Evolutionary conservation across 805 yeast species (phyloP).

Genomic region (Pichia paraexigua): DNA sequence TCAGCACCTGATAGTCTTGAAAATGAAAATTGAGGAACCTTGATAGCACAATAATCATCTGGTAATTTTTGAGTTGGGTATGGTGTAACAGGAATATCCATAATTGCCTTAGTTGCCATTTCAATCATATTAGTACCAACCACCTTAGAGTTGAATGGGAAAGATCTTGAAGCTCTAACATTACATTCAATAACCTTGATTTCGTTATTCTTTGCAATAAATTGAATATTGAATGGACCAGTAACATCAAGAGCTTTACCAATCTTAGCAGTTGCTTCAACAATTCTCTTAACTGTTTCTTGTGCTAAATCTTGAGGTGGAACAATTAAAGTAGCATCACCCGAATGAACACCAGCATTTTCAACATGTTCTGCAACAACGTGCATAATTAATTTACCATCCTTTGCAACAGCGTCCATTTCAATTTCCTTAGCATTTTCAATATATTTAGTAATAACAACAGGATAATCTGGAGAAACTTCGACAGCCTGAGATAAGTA

Average conservation of each 20-base stretch:
- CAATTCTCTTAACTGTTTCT: slow-evolving; percentile 86
- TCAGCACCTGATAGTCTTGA: slow-evolving; percentile 96
- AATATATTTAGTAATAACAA: slow-evolving; percentile 92
- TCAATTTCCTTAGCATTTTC: slow-evolving; percentile 97
- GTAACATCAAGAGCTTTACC: slow-evolving; percentile 92
- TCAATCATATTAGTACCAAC: slow-evolving; percentile 94
- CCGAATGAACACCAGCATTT: slow-evolving; percentile 99
- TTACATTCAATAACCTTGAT: slow-evolving; percentile 98
- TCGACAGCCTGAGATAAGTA: slow-evolving; percentile 92
- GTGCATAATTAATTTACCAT: slow-evolving; percentile 92
- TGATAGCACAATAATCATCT: slow-evolving; percentile 88
- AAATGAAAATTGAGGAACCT: slow-evolving; percentile 97
- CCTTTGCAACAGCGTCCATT: slow-evolving; percentile 96
- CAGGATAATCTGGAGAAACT: slow-evolving; percentile 97
- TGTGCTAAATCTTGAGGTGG: slow-evolving; percentile 95
- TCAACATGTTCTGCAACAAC: slow-evolving; percentile 98
- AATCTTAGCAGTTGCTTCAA: slow-evolving; percentile 91
- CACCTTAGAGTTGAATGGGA: slow-evolving; percentile 97
- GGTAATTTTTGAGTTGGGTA: slow-evolving; percentile 88
- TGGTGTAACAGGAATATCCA: slow-evolving; percentile 80
- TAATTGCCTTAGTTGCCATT: slow-evolving; percentile 93
- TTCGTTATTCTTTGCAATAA: slow-evolving; percentile 90
- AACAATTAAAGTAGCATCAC: slow-evolving; percentile 95
- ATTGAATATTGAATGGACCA: slow-evolving; percentile 96
- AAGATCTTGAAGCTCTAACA: slow-evolving; percentile 98